phyloP scores from a whole-genome alignment of 768 basidiomycete genomes.

The Termitomyces sp. region DNA sequence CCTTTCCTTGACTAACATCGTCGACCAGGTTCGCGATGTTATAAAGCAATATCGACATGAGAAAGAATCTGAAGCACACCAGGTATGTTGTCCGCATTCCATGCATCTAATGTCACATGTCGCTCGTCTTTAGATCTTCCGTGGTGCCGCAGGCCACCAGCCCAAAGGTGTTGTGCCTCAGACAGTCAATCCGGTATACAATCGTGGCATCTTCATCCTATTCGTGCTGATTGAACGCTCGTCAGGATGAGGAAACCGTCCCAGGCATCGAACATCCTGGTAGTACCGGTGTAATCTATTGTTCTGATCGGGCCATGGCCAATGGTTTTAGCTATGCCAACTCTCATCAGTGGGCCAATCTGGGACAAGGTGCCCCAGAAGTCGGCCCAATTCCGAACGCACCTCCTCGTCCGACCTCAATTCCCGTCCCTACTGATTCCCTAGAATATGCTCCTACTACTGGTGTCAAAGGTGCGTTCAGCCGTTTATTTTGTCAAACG shows the following conservation, averaged over 20 bases:
- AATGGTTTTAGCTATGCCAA: slow-evolving; percentile 84
- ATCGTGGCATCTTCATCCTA: not conserved
- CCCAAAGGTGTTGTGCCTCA: slow-evolving; percentile 62
- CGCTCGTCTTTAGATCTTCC: slow-evolving; percentile 54
- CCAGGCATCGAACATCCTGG: slow-evolving; percentile 82
- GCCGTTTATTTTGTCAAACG: not conserved
- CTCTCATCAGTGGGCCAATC: slow-evolving; percentile 80
- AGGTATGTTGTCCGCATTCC: slow-evolving; percentile 36
- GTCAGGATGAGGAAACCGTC: slow-evolving; percentile 81
- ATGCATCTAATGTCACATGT: not conserved
- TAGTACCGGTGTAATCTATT: slow-evolving; percentile 69
- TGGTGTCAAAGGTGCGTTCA: slow-evolving; percentile 67
- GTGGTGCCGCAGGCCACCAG: slow-evolving; percentile 65
- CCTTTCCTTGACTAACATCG: slow-evolving; percentile 40
- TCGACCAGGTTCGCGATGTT: slow-evolving; percentile 63
- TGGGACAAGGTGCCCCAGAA: slow-evolving; percentile 92
- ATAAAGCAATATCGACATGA: slow-evolving; percentile 69
- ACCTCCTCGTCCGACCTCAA: slow-evolving; percentile 55
- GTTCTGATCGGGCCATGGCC: slow-evolving; percentile 91
- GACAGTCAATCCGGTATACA: slow-evolving; percentile 62
- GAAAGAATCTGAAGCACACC: slow-evolving; percentile 85
- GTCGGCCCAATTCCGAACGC: slow-evolving; percentile 81
- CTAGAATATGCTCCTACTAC: slow-evolving; percentile 92
- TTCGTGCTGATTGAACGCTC: slow-evolving; percentile 1
- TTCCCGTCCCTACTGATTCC: slow-evolving; percentile 65